Base-by-base conservation (phyloP, 2,329 filamentous ascomycete genomes). In the Conoideocrella luteorostrata region DNA sequence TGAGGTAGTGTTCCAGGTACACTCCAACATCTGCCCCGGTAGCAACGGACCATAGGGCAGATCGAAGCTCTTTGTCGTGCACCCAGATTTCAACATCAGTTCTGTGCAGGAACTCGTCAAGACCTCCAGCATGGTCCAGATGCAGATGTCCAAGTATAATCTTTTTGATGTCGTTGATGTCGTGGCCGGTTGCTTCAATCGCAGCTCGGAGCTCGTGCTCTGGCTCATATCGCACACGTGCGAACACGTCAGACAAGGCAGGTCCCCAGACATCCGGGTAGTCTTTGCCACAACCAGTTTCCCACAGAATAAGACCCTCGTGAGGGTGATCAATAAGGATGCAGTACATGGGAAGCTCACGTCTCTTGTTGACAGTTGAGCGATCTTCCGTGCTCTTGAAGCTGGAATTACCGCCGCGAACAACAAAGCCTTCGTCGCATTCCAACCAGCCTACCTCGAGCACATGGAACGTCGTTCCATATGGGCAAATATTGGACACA, bases 61-160 rank as follows among this genome's bases (percentile, higher is more conserved):
- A 61, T 41, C 68, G 64, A 52, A 72, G 61, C 43, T 72, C 69
- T 43, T 66, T 62, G 48, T 73, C 69, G 46, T 73, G 69, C 4
- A 71, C 66, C 47, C 65, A 71, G 40, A 71, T 69, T 5, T 67
- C 66, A 5, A 72, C 56, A 23, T 66, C 62, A 5, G 60, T 69
- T 30, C 58, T n/a, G 21, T 42, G 57, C 3, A 62, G 30, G 36
- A 73, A 73, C 41, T 71, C 60, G 38, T 71, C 67, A 1, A 72
- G 52, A 1, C 70, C 69, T 3, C 70, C 70, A 0, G 70, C 70
- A 48, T 73, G 69, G 47, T 73, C 70, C 2, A 71, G 49, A 49
- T 72, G 69, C 24, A 74, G 53, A 43, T 73, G 70, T 3, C 70
- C 66, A 15, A 72, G 61, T 4, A 73, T 62, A 9, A 72, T 60